phyloP scores from a whole-genome alignment of 495 filamentous ascomycete species.

The Podospora bellae-mahoneyi region DNA sequence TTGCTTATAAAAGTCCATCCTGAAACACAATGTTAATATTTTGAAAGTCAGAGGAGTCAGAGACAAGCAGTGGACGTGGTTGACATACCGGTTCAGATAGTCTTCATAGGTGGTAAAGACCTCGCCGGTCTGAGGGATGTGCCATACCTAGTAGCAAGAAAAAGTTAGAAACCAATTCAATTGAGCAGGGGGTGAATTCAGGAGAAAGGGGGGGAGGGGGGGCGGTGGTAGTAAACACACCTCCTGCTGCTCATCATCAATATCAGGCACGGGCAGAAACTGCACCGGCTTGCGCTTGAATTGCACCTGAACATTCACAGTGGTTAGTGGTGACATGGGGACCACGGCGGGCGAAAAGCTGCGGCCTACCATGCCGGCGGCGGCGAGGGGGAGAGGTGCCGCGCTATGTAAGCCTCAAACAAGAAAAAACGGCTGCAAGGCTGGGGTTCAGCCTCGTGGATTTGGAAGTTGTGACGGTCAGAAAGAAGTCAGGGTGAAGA shows the following conservation, averaged over 20 bases:
- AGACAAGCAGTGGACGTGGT: not conserved
- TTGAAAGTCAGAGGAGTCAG: not conserved
- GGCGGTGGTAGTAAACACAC: conserved; percentile 42
- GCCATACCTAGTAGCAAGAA: conserved; percentile 68
- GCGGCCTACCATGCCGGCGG: conserved; percentile 31
- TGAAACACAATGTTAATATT: conserved; percentile 36
- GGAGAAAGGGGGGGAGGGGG: not conserved
- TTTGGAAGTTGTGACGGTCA: conserved; percentile 13
- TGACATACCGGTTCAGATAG: conserved; percentile 70
- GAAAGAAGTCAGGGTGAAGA: conserved; percentile 11
- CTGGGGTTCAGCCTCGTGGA: conserved; percentile 22
- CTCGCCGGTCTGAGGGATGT: conserved; percentile 85
- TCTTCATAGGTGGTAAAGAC: conserved; percentile 85
- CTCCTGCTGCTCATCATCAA: conserved; percentile 77
- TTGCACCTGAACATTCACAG: conserved; percentile 62
- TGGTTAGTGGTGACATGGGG: conserved; percentile 16
- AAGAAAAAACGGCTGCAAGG: conserved; percentile 29
- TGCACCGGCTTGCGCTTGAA: conserved; percentile 96
- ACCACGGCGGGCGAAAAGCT: conserved; percentile 5
- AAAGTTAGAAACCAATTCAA: conserved; percentile 17
- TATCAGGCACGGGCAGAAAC: conserved; percentile 65
- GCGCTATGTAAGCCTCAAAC: conserved; percentile 25
- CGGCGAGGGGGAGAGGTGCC: not conserved
- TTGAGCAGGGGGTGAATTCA: not conserved
- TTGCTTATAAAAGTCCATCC: conserved; percentile 92